Percentiles rank a stretch among this genome's conserved stretches.
These are phyloP conservation scores for Gigaspora rosea DNA, from an alignment of 192 early-diverging fungal genomes.

Conservation along the genomic window DNA sequence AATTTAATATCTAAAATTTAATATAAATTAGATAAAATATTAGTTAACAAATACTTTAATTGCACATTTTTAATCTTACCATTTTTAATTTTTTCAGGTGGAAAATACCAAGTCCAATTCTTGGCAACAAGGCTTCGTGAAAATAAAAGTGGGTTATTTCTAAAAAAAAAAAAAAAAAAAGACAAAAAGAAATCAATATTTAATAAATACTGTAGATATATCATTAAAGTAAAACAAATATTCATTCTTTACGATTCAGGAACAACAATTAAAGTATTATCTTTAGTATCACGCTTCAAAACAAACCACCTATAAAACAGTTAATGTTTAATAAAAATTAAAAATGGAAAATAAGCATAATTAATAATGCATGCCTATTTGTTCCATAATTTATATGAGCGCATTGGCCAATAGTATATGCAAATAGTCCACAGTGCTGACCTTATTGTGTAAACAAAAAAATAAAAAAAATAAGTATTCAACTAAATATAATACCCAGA, in stretches of 20 bases:
- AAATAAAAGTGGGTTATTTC: conserved; percentile 20
- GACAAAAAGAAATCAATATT: too few species aligned
- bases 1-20: conserved; percentile 8
- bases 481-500: too few species aligned
- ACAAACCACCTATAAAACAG: conserved; percentile 67
- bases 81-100: conserved; percentile 1
- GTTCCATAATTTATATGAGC: conserved; percentile 63
- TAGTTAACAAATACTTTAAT: background rate
- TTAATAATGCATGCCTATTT: conserved; percentile 1
- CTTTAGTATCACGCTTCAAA: conserved; percentile 60
- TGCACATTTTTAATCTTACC: background rate
- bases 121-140: conserved; percentile 16
- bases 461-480: background rate
- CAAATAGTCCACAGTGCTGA: conserved; percentile 65
- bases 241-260: conserved; percentile 55
- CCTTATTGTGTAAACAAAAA: conserved; percentile 42
- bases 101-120: conserved; percentile 30
- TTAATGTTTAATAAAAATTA: background rate
- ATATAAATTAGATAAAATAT: background rate
- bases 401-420: conserved; percentile 82
- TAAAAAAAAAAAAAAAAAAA: background rate
- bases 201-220: background rate
- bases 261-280: conserved; percentile 71
- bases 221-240: background rate
- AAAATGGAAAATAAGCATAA: background rate